Evolutionary conservation across 2,329 filamentous ascomycete genomes (phyloP), one percentile per base, ranked within the genome.

Genomic region (Clonostachys byssicola): DNA sequence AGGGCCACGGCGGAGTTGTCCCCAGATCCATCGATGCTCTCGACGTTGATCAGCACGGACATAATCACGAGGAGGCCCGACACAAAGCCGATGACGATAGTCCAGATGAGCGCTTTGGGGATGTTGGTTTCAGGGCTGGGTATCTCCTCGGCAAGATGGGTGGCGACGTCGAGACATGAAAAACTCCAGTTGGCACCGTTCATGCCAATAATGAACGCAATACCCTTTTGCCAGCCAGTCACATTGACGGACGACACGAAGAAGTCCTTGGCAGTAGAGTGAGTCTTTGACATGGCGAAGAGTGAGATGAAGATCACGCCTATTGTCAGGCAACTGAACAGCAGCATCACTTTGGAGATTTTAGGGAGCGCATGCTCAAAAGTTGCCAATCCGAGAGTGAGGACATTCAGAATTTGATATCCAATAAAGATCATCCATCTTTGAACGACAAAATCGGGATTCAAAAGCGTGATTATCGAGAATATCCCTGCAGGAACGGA

Each of bases 181-280:
- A 61, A 58, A 44, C 57, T 59, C 60, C 60, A 62, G 43, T 62
- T 60, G 40, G 55, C 53, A 1, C 58, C 58, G 33, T 56, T 58
- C 45, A 62, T 54, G 13, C 59, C 60, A 18, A 60, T 58, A 35
- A 61, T 55, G 44, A 61, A 61, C 4, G 59, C 59, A 33, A 61
- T 47, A 7, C 60, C 60, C 10, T 58, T 51, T 9, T 40, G 49
- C 58, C 59, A 61, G 3, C 59, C 58, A 1, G 54, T 52, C 42
- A 30, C 23, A 35, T 62, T 62, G 35, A 56, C 47, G 4, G 23
- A 30, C 9, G 23, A 30, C 10, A 30, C 23, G 48, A 61, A 61
- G 47, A 58, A 58, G 40, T 52, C 52, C 42, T 51, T 50, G 0
- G 56, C 52, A 1, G 52, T 51, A 4, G 42, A 43, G 40, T 55